Base-by-base conservation (phyloP, 2,329 filamentous ascomycete genomes). In the Scedosporium boydii region DNA sequence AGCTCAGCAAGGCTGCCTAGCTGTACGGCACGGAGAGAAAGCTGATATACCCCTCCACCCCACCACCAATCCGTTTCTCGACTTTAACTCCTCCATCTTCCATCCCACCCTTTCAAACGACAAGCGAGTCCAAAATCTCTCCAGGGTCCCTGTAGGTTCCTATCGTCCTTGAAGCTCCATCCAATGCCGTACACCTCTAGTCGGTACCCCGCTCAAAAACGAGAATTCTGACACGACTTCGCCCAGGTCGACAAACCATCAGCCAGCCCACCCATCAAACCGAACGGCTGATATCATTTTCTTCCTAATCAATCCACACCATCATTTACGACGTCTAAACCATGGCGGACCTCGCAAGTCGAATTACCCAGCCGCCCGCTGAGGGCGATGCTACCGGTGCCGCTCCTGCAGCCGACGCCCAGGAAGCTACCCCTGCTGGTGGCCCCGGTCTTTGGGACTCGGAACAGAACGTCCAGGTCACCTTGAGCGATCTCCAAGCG, bases 391-490 rank as follows among this genome's bases (percentile, higher is more conserved):
- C 69, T 14, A 62, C 64, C 29, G 67, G 68, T 61, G 61, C 68
- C 27, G 63, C 65, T n/a, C 65, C 67, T 46, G 51, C 65, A 10
- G 66, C 63, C 3, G 75, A 62, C 16, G 62, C 68, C 29, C 71
- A 73, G 34, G 70, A 69, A 68, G 65, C 70, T 23, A 74, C 79
- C 58, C 75, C 67, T 27, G 68, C 73, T 21, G 73, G 74, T 46
- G 84, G 81, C 62, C 84, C 84, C 46, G 79, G 78, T 58, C 77
- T 87, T 29, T 74, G 83, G 57, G 90, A 97, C 74, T 86, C 87
- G 3, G 87, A 89, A 63, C 96, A 89, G 75, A 89, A 95, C 67
- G 93, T 99, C 67, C 89, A 96, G 71, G 91, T 99, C 69, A 95
- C 93, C 75, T 84, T 98, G 64, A 93, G 88, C 69, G 92, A 96